Conservation (phyloP, 2,329 filamentous ascomycete species). For the Lasiodiplodia citricola region DNA sequence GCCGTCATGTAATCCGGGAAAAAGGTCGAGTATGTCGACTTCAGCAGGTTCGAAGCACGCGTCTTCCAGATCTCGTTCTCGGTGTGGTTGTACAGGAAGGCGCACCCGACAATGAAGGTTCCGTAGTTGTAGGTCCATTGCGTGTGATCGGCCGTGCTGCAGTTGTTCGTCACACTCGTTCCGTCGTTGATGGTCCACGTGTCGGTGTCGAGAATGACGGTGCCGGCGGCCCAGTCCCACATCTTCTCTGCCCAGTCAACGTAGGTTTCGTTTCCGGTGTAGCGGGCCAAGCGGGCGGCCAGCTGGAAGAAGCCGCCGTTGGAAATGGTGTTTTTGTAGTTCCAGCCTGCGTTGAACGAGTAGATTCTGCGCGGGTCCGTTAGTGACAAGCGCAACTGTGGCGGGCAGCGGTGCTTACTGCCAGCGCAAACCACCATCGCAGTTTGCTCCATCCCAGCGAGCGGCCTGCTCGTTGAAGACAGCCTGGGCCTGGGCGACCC, state of each 20-base stretch:
- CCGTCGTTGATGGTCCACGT: conserved; percentile 61
- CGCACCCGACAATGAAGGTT: conserved; percentile 69
- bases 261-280: conserved; percentile 58
- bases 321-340: conserved; percentile 59
- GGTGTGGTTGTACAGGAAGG: conserved; percentile 67
- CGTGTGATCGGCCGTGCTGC: conserved; percentile 57
- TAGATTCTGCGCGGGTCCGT: conserved; percentile 34
- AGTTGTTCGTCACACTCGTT: conserved; percentile 51
- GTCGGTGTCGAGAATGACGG: conserved; percentile 62
- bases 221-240: conserved; percentile 45
- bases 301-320: conserved; percentile 60
- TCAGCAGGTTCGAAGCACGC: conserved; percentile 59
- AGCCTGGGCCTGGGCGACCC: conserved; percentile 38
- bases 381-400: not conserved
- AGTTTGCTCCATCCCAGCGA: conserved; percentile 46
- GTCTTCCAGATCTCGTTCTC: conserved; percentile 59
- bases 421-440: conserved; percentile 42
- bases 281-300: conserved; percentile 46
- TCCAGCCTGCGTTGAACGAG: conserved; percentile 56
- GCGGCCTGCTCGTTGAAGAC: conserved; percentile 47
- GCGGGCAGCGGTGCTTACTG: conserved; percentile 13
- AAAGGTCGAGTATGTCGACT: conserved; percentile 51
- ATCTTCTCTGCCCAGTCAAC: conserved; percentile 63
- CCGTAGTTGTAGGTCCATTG: conserved; percentile 71
- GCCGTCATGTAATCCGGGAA: conserved; percentile 62